Evolutionary conservation across 2,329 filamentous ascomycete species (phyloP).

Genomic region (Byssoonygena ceratinophila): DNA sequence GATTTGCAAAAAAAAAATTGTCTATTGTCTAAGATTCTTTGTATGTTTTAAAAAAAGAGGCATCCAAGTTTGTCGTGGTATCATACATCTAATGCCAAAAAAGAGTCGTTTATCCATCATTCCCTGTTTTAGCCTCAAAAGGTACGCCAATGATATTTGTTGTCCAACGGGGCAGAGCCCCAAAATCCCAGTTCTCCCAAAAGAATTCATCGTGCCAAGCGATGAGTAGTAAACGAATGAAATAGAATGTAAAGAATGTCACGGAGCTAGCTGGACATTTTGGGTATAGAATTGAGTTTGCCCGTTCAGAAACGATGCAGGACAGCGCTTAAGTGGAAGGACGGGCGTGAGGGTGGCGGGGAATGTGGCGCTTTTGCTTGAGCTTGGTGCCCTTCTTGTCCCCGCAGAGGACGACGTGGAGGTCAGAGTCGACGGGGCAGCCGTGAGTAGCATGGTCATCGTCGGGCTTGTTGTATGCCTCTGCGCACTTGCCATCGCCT

Average conservation of each 20-base stretch:
- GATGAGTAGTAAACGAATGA: too few relatives aligned
- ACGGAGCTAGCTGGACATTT: conserved; percentile 9
- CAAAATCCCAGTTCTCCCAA: neutral
- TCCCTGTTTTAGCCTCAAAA: neutral
- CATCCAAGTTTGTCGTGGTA: neutral
- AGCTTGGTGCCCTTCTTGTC: conserved; percentile 11
- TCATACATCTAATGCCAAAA: conserved; percentile 1
- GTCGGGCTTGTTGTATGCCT: conserved; percentile 32
- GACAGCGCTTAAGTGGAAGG: conserved; percentile 2
- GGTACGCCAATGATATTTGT: neutral
- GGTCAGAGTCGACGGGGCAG: conserved; percentile 28
- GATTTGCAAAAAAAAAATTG: too few relatives aligned
- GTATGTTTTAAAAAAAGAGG: neutral
- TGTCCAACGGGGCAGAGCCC: neutral
- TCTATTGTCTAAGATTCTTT: neutral
- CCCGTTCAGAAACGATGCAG: neutral
- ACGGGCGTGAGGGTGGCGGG: conserved; percentile 15
- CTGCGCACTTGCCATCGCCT: conserved; percentile 28
- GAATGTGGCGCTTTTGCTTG: conserved; percentile 6
- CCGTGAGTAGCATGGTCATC: conserved; percentile 36
- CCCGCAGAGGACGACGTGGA: conserved; percentile 28
- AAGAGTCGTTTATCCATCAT: neutral
- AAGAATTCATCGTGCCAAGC: neutral
- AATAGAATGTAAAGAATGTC: conserved; percentile 8
- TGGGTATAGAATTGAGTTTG: conserved; percentile 4